Conservation (phyloP, 805 yeast species). For the Torulaspora maleeae region DNA sequence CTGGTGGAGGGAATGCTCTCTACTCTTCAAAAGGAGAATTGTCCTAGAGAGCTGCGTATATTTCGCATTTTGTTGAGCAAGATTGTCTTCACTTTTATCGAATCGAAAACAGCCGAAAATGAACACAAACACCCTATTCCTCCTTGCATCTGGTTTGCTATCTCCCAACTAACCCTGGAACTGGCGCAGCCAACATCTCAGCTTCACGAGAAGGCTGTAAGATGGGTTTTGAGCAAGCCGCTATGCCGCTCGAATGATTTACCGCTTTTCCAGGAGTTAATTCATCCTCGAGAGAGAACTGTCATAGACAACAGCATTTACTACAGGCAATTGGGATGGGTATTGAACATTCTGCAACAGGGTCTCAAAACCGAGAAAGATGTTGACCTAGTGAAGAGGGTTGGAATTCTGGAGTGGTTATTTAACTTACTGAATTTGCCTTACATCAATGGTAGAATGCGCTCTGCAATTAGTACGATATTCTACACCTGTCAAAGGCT, state of each 20-base stretch:
- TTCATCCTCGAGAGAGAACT: constrained; percentile 10
- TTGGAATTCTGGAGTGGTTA: constrained; percentile 64
- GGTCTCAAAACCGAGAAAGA: constrained; percentile 51
- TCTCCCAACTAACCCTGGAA: constrained; percentile 54
- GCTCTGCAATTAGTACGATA: constrained; percentile 40
- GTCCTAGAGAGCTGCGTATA: constrained; percentile 53
- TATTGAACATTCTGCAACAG: constrained; percentile 44
- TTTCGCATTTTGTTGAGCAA: constrained; percentile 50
- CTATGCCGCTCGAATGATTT: constrained; percentile 39
- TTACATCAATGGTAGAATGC: constrained; percentile 40
- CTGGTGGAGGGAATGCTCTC: constrained; percentile 44
- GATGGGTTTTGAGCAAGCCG: constrained; percentile 55
- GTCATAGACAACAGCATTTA: constrained; percentile 42
- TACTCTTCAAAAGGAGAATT: constrained; percentile 39
- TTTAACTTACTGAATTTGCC: constrained; percentile 53
- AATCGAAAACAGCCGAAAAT: constrained; percentile 11
- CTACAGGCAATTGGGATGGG: constrained; percentile 63
- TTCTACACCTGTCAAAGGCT: constrained; percentile 47
- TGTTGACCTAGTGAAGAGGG: constrained; percentile 46
- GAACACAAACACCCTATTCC: constrained; percentile 30
- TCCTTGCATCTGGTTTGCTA: constrained; percentile 49
- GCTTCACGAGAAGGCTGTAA: constrained; percentile 64
- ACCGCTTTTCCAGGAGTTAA: constrained; percentile 37
- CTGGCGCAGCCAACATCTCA: constrained; percentile 66
- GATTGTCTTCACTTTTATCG: constrained; percentile 35